Conservation (phyloP, 1,284 basidiomycete species). For the Omphalotus olearius region DNA sequence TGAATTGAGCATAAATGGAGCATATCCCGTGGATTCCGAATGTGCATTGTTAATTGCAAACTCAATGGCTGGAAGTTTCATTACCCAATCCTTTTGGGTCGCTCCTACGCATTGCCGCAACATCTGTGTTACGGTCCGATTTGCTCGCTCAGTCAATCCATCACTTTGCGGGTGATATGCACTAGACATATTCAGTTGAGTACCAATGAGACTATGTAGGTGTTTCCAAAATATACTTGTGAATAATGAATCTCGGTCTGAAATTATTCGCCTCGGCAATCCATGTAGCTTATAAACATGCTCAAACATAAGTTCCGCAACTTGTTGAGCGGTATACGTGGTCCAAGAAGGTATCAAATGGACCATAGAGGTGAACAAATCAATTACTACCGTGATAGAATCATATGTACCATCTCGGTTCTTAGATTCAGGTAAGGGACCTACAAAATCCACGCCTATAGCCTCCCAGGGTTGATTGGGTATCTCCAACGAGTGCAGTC, state of each 20-base stretch:
- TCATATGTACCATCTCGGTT: conserved; percentile 27
- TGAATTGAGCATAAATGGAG: conserved; percentile 31
- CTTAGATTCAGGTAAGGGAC: conserved; percentile 27
- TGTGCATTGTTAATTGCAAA: conserved; percentile 20
- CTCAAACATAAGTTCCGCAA: conserved; percentile 23
- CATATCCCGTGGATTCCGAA: conserved; percentile 26
- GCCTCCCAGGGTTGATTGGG: conserved; percentile 25
- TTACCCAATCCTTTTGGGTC: conserved; percentile 20
- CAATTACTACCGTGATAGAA: conserved; percentile 31
- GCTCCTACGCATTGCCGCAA: conserved; percentile 14
- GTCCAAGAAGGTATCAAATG: conserved; percentile 25
- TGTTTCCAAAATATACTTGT: conserved; percentile 20
- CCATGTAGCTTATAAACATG: conserved; percentile 24
- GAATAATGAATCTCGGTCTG: conserved; percentile 15
- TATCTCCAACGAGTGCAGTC: conserved; percentile 20
- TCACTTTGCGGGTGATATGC: conserved; percentile 21
- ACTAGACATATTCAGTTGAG: conserved; percentile 20
- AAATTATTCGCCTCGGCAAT: no score
- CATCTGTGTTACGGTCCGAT: conserved; percentile 21
- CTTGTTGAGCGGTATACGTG: conserved; percentile 26
- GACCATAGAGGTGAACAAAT: conserved; percentile 29
- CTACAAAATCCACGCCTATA: conserved; percentile 37
- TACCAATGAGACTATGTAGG: conserved; percentile 19
- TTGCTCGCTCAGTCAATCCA: conserved; percentile 20
- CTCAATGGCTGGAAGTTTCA: conserved; percentile 20